Evolutionary conservation across 208 protist species (phyloP).

Genomic region (Balamuthia mandrillaris): DNA sequence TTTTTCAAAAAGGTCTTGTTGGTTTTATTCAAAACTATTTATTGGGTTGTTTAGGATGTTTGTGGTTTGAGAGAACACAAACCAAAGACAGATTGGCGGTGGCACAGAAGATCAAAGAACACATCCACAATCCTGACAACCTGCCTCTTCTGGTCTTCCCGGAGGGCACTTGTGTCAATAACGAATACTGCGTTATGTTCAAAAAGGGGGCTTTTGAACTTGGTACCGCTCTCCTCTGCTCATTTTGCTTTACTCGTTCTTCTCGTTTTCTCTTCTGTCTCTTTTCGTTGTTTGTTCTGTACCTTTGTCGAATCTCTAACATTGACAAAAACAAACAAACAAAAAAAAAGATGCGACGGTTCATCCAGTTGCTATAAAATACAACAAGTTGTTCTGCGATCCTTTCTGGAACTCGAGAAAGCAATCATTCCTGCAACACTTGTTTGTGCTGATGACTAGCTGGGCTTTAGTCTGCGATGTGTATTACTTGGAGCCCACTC

Average conservation of each 20-base stretch:
- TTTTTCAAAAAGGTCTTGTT: not conserved
- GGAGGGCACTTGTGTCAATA: constrained; percentile 70
- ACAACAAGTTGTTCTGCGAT: constrained; percentile 65
- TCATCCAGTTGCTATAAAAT: constrained; percentile 76
- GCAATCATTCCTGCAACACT: constrained; percentile 66
- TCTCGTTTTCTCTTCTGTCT: too few relatives aligned
- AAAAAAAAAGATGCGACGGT: too few relatives aligned
- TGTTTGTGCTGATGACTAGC: constrained; percentile 72
- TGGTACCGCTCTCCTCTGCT: too few relatives aligned
- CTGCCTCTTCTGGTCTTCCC: constrained; percentile 68
- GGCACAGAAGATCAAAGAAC: not conserved
- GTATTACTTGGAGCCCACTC: constrained; percentile 69
- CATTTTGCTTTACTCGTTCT: too few relatives aligned
- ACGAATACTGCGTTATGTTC: constrained; percentile 72
- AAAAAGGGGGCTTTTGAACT: constrained; percentile 72
- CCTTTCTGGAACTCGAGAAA: constrained; percentile 76
- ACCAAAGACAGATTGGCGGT: not conserved
- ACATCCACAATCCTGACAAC: constrained; percentile 50
- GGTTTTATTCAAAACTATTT: constrained; percentile 69
- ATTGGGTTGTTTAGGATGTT: constrained; percentile 57
- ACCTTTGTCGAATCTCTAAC: too few relatives aligned
- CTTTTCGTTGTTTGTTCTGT: too few relatives aligned
- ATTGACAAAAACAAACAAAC: too few relatives aligned
- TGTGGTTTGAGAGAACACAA: constrained; percentile 66
- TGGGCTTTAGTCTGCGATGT: constrained; percentile 72